Percentiles rank a stretch among this genome's conserved stretches.
Conservation (phyloP, 768 basidiomycete species). For the Phaeotremella fagi region DNA sequence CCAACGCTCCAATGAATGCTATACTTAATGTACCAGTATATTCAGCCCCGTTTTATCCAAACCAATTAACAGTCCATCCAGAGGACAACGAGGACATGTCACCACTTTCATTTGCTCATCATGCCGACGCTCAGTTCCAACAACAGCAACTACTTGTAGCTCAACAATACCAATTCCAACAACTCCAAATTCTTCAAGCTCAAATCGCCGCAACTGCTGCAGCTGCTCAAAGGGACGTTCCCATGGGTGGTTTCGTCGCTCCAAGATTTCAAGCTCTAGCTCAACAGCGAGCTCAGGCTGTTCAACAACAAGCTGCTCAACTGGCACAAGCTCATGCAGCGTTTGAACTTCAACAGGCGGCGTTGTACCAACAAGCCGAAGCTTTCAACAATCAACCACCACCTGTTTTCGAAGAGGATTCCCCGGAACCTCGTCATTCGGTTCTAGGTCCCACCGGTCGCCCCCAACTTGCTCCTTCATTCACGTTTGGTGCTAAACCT, state of each 20-base stretch:
- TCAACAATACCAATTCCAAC: slow-evolving; percentile 38
- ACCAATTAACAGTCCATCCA: slow-evolving; percentile 12
- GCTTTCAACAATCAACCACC: slow-evolving; percentile 26
- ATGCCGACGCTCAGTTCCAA: slow-evolving; percentile 17
- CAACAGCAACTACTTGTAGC: slow-evolving; percentile 40
- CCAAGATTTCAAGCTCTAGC: slow-evolving; percentile 79
- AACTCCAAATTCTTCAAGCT: slow-evolving; percentile 54
- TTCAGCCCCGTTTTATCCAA: too few species aligned
- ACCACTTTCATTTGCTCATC: slow-evolving; percentile 18
- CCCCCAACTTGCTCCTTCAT: slow-evolving; percentile 83
- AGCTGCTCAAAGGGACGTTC: slow-evolving; percentile 53
- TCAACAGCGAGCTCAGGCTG: slow-evolving; percentile 50
- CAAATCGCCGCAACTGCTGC: slow-evolving; percentile 64
- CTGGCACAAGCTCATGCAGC: slow-evolving; percentile 15
- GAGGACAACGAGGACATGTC: slow-evolving; percentile 20
- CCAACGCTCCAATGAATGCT: neutral
- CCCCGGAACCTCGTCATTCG: slow-evolving; percentile 27
- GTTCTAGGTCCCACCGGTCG: slow-evolving; percentile 58
- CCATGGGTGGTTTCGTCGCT: slow-evolving; percentile 65
- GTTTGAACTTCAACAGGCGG: slow-evolving; percentile 29
- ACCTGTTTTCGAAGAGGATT: slow-evolving; percentile 44
- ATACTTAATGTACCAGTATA: slow-evolving; percentile 6
- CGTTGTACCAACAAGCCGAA: slow-evolving; percentile 18
- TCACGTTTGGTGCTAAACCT: slow-evolving; percentile 71
- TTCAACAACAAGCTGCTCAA: slow-evolving; percentile 54